Evolutionary conservation across 768 basidiomycete species (phyloP).

Genomic region (Agaricus blazei): DNA sequence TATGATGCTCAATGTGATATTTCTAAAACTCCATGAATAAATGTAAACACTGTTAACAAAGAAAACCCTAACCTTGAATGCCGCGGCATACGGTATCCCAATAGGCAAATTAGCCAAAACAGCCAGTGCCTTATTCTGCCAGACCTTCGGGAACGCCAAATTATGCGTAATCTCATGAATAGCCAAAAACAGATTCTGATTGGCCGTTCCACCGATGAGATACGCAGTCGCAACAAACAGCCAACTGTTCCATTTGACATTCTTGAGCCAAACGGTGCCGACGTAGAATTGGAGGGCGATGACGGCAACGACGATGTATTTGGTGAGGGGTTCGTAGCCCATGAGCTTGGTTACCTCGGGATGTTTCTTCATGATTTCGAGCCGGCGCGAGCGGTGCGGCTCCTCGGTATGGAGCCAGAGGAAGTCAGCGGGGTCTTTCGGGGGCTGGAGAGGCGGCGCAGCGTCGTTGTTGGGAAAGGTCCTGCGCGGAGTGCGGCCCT

Average conservation of each 20-base stretch:
- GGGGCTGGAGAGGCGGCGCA: slow-evolving; percentile 29
- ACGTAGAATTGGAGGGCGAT: slow-evolving; percentile 67
- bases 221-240: slow-evolving; percentile 84
- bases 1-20: slow-evolving; percentile 97
- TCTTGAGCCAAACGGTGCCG: slow-evolving; percentile 32
- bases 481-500: slow-evolving; percentile 30
- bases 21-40: slow-evolving; percentile 35
- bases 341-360: slow-evolving; percentile 96
- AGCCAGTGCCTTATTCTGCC: slow-evolving; percentile 81
- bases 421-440: slow-evolving; percentile 75
- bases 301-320: slow-evolving; percentile 83
- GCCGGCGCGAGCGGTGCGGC: slow-evolving; percentile 84
- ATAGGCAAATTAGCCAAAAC: slow-evolving; percentile 93
- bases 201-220: slow-evolving; percentile 86
- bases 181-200: slow-evolving; percentile 96
- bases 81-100: slow-evolving; percentile 89
- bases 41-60: neutral
- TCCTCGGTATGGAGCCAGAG: slow-evolving; percentile 98
- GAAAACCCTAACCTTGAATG: slow-evolving; percentile 71
- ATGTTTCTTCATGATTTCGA: slow-evolving; percentile 89
- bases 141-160: slow-evolving; percentile 81
- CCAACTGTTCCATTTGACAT: slow-evolving; percentile 14
- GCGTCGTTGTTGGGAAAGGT: neutral
- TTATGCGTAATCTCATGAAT: slow-evolving; percentile 99
- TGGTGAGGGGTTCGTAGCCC: slow-evolving; percentile 91